phyloP scores from a whole-genome alignment of 441 rosid genomes.

The Erodium texanum region DNA sequence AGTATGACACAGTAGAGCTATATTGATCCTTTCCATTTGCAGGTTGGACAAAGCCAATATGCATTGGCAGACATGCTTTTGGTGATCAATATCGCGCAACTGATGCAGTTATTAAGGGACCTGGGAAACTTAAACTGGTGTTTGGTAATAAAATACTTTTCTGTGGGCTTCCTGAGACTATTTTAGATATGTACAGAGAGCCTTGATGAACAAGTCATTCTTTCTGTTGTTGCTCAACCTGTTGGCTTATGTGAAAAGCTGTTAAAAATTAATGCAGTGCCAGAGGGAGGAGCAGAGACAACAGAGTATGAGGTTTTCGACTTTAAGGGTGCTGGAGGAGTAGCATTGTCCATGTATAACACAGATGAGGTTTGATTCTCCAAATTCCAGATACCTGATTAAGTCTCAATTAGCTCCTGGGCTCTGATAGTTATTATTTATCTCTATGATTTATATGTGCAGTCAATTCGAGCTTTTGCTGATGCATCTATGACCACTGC shows the following conservation, averaged over 20 bases:
- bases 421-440: neutral
- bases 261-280: constrained; percentile 17
- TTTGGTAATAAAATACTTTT: constrained; percentile 2
- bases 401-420: neutral
- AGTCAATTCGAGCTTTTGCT: constrained; percentile 84
- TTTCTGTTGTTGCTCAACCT: constrained; percentile 6
- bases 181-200: neutral
- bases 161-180: neutral
- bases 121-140: constrained; percentile 70
- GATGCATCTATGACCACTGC: constrained; percentile 91
- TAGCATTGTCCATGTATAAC: constrained; percentile 23
- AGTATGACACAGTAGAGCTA: neutral
- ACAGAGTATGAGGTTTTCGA: constrained; percentile 17
- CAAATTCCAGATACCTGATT: neutral
- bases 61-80: constrained; percentile 96
- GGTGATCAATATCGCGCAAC: constrained; percentile 92
- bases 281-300: constrained; percentile 17
- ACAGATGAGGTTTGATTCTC: constrained; percentile 19
- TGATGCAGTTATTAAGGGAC: constrained; percentile 49
- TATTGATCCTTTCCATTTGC: constrained; percentile 17
- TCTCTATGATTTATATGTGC: constrained; percentile 10
- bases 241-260: constrained; percentile 14
- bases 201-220: neutral
- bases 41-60: constrained; percentile 95
- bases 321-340: constrained; percentile 23